These are phyloP conservation scores for Pythium guiyangense DNA, from an alignment of 352 stramenopile species.

Conservation along the genomic window DNA sequence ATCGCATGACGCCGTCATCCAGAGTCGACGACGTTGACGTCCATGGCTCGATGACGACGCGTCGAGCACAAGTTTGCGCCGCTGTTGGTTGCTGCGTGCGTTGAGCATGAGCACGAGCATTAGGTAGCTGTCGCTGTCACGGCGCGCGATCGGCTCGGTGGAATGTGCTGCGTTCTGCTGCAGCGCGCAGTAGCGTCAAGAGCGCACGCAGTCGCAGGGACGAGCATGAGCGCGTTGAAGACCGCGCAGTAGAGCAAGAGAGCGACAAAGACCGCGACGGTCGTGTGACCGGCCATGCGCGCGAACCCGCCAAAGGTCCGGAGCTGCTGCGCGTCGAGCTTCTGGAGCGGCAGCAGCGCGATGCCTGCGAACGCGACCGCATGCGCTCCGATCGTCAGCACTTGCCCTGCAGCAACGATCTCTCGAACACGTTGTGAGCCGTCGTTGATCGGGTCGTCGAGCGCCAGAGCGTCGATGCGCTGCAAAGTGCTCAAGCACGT, in stretches of 20 bases:
- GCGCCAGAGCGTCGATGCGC: background rate
- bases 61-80: too few relatives aligned
- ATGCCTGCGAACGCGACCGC: slow-evolving; percentile 13
- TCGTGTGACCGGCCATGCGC: slow-evolving; percentile 25
- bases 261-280: slow-evolving; percentile 28
- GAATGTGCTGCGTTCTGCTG: too few relatives aligned
- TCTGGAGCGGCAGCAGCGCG: slow-evolving; percentile 26
- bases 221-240: slow-evolving; percentile 48
- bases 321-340: slow-evolving; percentile 39
- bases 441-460: slow-evolving; percentile 10
- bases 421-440: slow-evolving; percentile 2
- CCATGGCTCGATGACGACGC: too few relatives aligned
- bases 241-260: slow-evolving; percentile 39
- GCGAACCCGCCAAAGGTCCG: slow-evolving; percentile 48
- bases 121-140: background rate
- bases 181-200: background rate
- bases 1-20: too few relatives aligned
- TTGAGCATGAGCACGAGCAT: too few relatives aligned
- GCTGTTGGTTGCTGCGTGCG: too few relatives aligned
- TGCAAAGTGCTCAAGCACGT: slow-evolving; percentile 12
- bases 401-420: slow-evolving; percentile 8
- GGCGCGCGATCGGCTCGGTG: background rate
- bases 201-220: slow-evolving; percentile 10
- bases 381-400: slow-evolving; percentile 9
- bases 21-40: too few relatives aligned